phyloP scores from a whole-genome alignment of 371 early-diverging fungal species.

The Mucor mucedo region DNA sequence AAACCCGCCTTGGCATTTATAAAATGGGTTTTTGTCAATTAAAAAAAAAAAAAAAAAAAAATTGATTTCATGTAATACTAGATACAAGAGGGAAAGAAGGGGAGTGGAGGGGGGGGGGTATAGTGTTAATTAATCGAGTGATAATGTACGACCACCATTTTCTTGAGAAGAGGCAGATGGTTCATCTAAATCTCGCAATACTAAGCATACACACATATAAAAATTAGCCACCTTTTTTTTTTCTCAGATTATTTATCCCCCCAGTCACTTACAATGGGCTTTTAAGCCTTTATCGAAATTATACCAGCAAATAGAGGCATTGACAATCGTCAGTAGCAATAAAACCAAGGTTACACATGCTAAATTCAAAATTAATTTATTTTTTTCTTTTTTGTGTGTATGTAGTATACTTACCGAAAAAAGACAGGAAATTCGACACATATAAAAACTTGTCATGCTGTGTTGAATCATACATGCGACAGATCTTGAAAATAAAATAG shows the following conservation, averaged over 20 bases:
- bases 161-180: conserved; percentile 10
- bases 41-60: no score
- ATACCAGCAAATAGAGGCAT: conserved; percentile 71
- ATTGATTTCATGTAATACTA: not conserved
- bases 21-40: no score
- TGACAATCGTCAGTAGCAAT: conserved; percentile 69
- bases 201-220: no score
- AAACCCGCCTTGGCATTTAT: no score
- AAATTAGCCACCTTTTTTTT: not conserved
- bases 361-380: conserved; percentile 19
- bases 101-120: no score
- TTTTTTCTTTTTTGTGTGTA: not conserved
- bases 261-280: conserved; percentile 43
- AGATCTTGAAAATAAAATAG: conserved; percentile 88
- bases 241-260: not conserved
- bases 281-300: conserved; percentile 90
- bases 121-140: conserved; percentile 20
- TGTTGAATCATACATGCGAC: conserved; percentile 71
- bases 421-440: conserved; percentile 79
- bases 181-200: conserved; percentile 12
- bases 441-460: conserved; percentile 64
- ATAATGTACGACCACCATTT: conserved; percentile 25
- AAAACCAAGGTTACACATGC: conserved; percentile 68
- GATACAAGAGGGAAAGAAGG: not conserved
- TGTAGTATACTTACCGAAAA: conserved; percentile 89